Base-by-base conservation (phyloP, 2,329 filamentous ascomycete species). In the Xylaria sp. region DNA sequence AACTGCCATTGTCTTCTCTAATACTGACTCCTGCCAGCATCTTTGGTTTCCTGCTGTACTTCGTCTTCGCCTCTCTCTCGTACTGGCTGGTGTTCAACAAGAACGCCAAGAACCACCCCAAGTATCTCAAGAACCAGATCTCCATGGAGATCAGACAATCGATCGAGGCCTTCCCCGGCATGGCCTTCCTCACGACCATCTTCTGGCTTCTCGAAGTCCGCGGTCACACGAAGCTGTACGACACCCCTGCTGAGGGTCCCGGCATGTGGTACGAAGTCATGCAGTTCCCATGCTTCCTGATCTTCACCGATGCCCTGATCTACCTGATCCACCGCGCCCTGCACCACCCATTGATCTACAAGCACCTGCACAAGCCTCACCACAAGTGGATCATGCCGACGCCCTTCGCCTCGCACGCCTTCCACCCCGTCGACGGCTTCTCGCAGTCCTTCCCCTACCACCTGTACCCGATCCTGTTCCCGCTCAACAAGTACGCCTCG, bases 371-470 rank as follows among this genome's bases (percentile, higher is more conserved):
- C 84, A 97, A 97, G 84, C 88, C 92, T 66, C 93, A 97, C 77
- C 93, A 97, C 86, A 97, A 96, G 80, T 97, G 93, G 93, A 97
- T 97, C 76, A 95, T 97, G 91, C 93, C 93, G 2, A 96, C 91
- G 2, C 93, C 93, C 0, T 97, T 85, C 74, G 92, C 93, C 48
- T 92, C 88, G 68, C 90, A 96, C 72, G 93, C 93, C 59, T 97
- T 97, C 83, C 92, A 97, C 79, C 92, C 93, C 0, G 74, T 97
- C 55, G 93, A 97, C 72, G 93, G 93, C 71, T 97, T 88, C 76
- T 83, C 86, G 9, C 93, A 97, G 79, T 90, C 89, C 62, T 73
- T 96, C 52, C 93, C 93, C 0, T 97, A 97, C 78, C 93, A 97
- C 77, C 69, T 96, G 66, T 97, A 93, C 78, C 91, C 92, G 3